These are phyloP conservation scores for Meyerozyma elateridarum DNA, from an alignment of 1,139 yeast species.

Conservation along the genomic window DNA sequence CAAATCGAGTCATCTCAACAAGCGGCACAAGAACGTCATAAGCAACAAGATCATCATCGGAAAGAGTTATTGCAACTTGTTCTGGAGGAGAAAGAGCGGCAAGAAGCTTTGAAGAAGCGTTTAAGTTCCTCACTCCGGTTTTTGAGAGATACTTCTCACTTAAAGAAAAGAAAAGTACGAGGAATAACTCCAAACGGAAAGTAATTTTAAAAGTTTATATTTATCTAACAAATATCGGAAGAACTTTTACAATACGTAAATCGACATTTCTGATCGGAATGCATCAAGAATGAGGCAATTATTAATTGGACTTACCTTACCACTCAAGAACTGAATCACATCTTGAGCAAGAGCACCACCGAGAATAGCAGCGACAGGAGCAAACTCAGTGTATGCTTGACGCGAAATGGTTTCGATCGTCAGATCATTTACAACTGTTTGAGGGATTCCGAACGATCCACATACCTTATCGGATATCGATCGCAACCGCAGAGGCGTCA, in stretches of 20 bases:
- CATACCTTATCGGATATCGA: constrained; percentile 23
- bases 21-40: constrained; percentile 19
- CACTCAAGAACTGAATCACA: constrained; percentile 74
- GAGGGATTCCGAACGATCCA: constrained; percentile 31
- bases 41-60: constrained; percentile 21
- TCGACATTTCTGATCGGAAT: constrained; percentile 66
- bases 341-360: constrained; percentile 94
- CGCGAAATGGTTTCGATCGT: constrained; percentile 36
- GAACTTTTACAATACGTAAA: constrained; percentile 44
- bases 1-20: constrained; percentile 24
- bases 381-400: constrained; percentile 64
- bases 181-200: constrained; percentile 32
- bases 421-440: constrained; percentile 31
- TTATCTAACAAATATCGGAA: no score
- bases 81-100: constrained; percentile 19
- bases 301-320: constrained; percentile 75
- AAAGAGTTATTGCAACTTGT: constrained; percentile 21
- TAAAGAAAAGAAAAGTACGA: constrained; percentile 42
- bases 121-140: constrained; percentile 34
- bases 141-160: constrained; percentile 37
- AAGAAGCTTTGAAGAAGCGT: constrained; percentile 24
- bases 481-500: no score
- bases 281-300: constrained; percentile 80
- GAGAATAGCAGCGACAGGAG: constrained; percentile 82
- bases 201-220: constrained; percentile 4